phyloP scores from a whole-genome alignment of 1,284 basidiomycete species.

The Leccinum solheimii region DNA sequence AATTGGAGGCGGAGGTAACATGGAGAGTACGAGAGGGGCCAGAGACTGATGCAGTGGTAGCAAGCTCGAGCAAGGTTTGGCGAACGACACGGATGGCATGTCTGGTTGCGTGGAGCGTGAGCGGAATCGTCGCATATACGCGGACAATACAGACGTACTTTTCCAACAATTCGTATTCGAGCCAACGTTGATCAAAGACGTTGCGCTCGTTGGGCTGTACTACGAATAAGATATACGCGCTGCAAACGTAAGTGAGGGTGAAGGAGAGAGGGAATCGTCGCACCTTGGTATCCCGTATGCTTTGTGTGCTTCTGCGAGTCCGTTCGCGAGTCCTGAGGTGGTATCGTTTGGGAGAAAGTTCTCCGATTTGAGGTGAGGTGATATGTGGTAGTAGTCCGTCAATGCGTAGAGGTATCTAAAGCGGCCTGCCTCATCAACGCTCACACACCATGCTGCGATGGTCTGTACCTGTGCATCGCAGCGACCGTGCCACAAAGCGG shows the following conservation, averaged over 20 bases:
- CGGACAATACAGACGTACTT: slow-evolving; percentile 44
- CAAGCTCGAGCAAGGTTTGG: slow-evolving; percentile 74
- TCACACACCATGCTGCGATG: background rate
- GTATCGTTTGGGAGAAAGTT: slow-evolving; percentile 80
- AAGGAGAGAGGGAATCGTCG: background rate
- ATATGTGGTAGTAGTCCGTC: slow-evolving; percentile 66
- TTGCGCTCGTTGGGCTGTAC: slow-evolving; percentile 92
- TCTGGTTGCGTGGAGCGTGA: slow-evolving; percentile 38
- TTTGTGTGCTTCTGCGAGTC: slow-evolving; percentile 78
- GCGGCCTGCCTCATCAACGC: background rate
- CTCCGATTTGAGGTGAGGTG: slow-evolving; percentile 51
- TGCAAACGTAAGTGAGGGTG: slow-evolving; percentile 29
- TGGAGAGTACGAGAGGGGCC: slow-evolving; percentile 45
- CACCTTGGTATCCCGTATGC: slow-evolving; percentile 67
- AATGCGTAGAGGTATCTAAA: slow-evolving; percentile 64
- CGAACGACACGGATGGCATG: slow-evolving; percentile 74
- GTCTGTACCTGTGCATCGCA: slow-evolving; percentile 72
- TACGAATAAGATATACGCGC: slow-evolving; percentile 83
- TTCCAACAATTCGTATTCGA: slow-evolving; percentile 86
- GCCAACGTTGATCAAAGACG: slow-evolving; percentile 89
- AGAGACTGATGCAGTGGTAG: slow-evolving; percentile 47
- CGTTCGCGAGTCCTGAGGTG: slow-evolving; percentile 67
- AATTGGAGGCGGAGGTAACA: slow-evolving; percentile 26
- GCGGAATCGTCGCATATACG: background rate
- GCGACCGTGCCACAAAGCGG: slow-evolving; percentile 74